Conservation (phyloP, 805 yeast genomes). For the Nakazawaea populi region DNA sequence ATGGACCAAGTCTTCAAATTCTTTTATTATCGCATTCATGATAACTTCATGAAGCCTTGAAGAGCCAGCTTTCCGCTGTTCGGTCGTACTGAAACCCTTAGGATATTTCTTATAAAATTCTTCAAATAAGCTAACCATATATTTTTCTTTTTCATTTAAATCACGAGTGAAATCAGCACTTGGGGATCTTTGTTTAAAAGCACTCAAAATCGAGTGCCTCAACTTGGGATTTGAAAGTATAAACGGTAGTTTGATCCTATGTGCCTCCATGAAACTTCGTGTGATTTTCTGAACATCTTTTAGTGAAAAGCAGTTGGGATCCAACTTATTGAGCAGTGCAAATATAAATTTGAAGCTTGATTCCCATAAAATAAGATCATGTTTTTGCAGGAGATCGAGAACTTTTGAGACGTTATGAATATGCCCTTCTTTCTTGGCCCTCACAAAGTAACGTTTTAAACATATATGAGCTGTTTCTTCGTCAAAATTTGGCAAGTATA, state of each 20-base stretch:
- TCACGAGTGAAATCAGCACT: neutral
- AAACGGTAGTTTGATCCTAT: neutral
- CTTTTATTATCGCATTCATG: neutral
- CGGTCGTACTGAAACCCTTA: neutral
- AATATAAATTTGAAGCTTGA: neutral
- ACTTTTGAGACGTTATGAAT: neutral
- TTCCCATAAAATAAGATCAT: neutral
- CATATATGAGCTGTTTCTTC: slow-evolving; percentile 4
- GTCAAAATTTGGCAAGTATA: slow-evolving; percentile 3
- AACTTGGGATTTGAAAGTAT: slow-evolving; percentile 1
- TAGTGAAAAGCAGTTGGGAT: neutral
- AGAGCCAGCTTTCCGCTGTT: neutral
- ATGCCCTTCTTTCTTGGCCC: neutral
- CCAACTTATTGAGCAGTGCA: neutral
- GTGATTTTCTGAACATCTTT: neutral
- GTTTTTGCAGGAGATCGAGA: neutral
- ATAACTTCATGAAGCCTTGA: slow-evolving; percentile 2
- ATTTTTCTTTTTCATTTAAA: neutral
- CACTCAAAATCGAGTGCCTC: neutral
- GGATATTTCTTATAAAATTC: slow-evolving; percentile 4
- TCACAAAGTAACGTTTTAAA: neutral
- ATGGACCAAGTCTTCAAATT: neutral
- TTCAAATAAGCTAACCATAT: neutral
- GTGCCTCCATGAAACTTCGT: neutral
- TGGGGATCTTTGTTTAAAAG: neutral